These are phyloP conservation scores for Diaporthe sp. DNA, from an alignment of 2,329 filamentous ascomycete genomes.

Conservation along the genomic window DNA sequence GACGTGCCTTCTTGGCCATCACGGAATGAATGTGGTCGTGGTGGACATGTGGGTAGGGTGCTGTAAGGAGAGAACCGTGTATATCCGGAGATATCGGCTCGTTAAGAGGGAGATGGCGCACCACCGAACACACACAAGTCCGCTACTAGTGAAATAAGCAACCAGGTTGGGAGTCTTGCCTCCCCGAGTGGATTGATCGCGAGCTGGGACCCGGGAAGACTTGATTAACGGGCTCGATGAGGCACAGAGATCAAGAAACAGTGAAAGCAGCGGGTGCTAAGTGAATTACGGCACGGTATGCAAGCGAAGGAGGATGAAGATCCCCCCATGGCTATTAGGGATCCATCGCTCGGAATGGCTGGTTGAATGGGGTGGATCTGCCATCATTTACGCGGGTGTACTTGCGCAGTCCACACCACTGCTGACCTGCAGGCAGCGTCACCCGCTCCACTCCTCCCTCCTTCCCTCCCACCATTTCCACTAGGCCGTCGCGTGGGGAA, in stretches of 20 bases:
- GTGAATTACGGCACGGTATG: slow-evolving; percentile 17
- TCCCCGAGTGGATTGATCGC: neutral
- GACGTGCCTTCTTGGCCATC: slow-evolving; percentile 75
- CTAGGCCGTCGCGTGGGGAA: slow-evolving; percentile 24
- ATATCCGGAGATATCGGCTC: slow-evolving; percentile 29
- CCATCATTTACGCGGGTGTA: slow-evolving; percentile 18
- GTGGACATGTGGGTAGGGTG: slow-evolving; percentile 39
- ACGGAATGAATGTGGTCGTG: slow-evolving; percentile 41
- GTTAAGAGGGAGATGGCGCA: slow-evolving; percentile 10
- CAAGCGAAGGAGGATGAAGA: slow-evolving; percentile 27
- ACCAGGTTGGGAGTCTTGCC: neutral
- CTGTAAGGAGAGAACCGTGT: slow-evolving; percentile 7
- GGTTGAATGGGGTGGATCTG: slow-evolving; percentile 17
- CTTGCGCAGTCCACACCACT: neutral
- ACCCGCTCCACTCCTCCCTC: slow-evolving; percentile 17
- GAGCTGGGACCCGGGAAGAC: neutral
- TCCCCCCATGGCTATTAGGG: slow-evolving; percentile 18
- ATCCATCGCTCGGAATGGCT: slow-evolving; percentile 29
- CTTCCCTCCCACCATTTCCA: neutral
- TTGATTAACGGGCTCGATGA: neutral
- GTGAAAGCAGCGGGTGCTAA: neutral
- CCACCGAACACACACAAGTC: neutral
- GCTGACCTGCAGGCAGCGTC: slow-evolving; percentile 20
- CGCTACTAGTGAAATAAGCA: neutral
- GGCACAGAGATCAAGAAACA: slow-evolving; percentile 4